A percentile compares a stretch with the other conserved stretches of the same genome.
These are phyloP conservation scores for Asterella californica DNA, from an alignment of 225 moss, liverwort and hornwort genomes.

Conservation along the genomic window DNA sequence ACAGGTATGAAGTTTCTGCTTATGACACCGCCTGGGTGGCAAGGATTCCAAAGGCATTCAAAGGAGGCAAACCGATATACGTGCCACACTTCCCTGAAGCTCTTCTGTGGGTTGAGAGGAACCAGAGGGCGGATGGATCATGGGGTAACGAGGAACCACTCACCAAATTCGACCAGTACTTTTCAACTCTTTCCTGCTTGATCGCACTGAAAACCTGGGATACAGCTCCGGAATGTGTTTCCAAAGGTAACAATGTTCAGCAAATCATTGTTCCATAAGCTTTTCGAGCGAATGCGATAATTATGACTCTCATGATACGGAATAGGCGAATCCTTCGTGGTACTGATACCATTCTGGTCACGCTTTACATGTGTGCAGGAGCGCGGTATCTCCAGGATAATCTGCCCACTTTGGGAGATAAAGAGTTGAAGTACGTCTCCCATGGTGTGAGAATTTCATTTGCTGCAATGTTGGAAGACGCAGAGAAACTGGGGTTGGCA, in stretches of 20 bases:
- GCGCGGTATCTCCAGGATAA: conserved; percentile 20
- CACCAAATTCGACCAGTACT: conserved; percentile 13
- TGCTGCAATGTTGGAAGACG: conserved; percentile 19
- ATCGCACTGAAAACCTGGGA: conserved; percentile 22
- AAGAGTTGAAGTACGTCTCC: conserved; percentile 22
- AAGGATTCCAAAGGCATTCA: conserved; percentile 12
- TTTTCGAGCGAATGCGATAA: neutral
- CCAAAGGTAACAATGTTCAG: conserved; percentile 13
- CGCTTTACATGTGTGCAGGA: conserved; percentile 8
- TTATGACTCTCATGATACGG: neutral
- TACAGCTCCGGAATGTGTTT: conserved; percentile 10
- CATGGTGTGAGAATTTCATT: conserved; percentile 16
- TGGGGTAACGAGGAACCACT: conserved; percentile 13
- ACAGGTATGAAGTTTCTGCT: conserved; percentile 16
- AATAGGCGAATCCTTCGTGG: neutral
- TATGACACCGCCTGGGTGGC: conserved; percentile 25
- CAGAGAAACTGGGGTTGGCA: conserved; percentile 13
- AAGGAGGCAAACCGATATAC: conserved; percentile 1
- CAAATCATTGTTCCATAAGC: neutral
- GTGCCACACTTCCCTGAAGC: conserved; percentile 19
- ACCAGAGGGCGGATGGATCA: conserved; percentile 17
- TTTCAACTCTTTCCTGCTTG: conserved; percentile 22
- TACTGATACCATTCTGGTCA: neutral
- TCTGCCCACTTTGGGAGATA: conserved; percentile 2
- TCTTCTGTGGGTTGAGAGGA: conserved; percentile 8